Conservation (phyloP, 1,284 basidiomycete genomes). For the Kwoniella shivajii region DNA sequence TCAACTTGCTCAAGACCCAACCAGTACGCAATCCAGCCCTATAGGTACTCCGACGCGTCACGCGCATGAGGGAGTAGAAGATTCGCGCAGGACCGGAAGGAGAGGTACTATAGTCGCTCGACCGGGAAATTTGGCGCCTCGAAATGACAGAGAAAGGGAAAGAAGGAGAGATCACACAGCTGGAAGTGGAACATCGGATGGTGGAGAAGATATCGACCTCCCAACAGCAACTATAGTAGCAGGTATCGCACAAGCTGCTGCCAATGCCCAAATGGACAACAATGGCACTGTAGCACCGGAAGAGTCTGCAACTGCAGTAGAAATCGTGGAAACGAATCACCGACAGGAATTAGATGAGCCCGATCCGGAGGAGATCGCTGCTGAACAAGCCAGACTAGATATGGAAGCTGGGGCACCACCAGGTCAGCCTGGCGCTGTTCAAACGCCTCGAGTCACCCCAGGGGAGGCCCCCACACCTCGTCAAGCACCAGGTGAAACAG, state of each 20-base stretch:
- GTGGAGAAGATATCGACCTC: slow-evolving; percentile 42
- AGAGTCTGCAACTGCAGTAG: slow-evolving; percentile 33
- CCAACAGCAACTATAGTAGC: slow-evolving; percentile 42
- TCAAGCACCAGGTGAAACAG: slow-evolving; percentile 20
- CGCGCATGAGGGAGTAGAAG: slow-evolving; percentile 33
- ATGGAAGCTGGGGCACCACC: slow-evolving; percentile 51
- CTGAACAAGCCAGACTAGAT: slow-evolving; percentile 49
- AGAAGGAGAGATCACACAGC: slow-evolving; percentile 20
- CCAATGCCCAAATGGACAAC: slow-evolving; percentile 39
- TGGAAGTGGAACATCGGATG: slow-evolving; percentile 47
- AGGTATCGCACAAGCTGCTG: slow-evolving; percentile 35
- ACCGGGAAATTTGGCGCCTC: slow-evolving; percentile 33
- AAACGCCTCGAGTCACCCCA: slow-evolving; percentile 38
- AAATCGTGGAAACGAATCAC: slow-evolving; percentile 27
- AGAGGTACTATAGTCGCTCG: slow-evolving; percentile 48
- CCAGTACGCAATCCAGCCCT: slow-evolving; percentile 50
- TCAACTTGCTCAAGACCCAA: slow-evolving; percentile 35
- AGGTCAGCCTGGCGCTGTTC: slow-evolving; percentile 46
- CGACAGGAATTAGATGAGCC: slow-evolving; percentile 36
- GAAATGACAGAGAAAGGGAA: slow-evolving; percentile 29
- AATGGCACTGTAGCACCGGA: slow-evolving; percentile 29
- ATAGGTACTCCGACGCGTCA: slow-evolving; percentile 43
- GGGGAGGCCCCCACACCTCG: slow-evolving; percentile 24
- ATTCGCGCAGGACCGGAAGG: slow-evolving; percentile 25
- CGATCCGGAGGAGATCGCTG: slow-evolving; percentile 43